phyloP scores from a whole-genome alignment of 306 rosid genomes.

The Corylus avellana region DNA sequence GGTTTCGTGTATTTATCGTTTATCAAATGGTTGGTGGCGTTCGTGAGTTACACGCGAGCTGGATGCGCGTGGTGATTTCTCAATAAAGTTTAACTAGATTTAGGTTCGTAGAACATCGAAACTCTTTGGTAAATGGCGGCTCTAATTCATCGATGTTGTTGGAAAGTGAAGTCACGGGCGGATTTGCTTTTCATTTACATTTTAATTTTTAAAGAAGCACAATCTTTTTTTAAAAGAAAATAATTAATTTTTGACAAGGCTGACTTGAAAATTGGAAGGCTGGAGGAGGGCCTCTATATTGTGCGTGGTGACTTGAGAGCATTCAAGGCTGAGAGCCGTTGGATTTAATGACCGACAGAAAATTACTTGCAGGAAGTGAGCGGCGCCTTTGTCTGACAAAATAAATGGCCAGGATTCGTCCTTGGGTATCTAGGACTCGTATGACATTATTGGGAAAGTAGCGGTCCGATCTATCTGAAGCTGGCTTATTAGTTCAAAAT shows the following conservation, averaged over 20 bases:
- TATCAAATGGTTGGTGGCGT: too few relatives aligned
- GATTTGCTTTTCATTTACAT: too few relatives aligned
- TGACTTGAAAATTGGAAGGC: too few relatives aligned
- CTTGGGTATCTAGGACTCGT: not conserved
- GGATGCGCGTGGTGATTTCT: too few relatives aligned
- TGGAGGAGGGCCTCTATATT: not conserved
- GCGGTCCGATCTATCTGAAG: not conserved
- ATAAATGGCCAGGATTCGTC: conserved; percentile 1
- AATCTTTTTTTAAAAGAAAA: too few relatives aligned
- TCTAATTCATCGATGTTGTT: too few relatives aligned
- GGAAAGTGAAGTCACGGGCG: too few relatives aligned
- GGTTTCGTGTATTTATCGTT: not conserved
- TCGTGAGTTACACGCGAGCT: too few relatives aligned
- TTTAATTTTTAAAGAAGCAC: too few relatives aligned
- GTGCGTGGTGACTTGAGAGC: not conserved
- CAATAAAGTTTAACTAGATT: too few relatives aligned
- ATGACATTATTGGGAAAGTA: not conserved
- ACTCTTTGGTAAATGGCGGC: too few relatives aligned
- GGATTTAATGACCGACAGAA: not conserved
- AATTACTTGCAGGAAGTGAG: not conserved
- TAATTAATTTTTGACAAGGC: not conserved
- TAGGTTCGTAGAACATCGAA: not conserved
- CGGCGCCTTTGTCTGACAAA: not conserved
- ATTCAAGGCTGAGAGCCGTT: not conserved
- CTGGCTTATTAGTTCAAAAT: not conserved